These are phyloP conservation scores for Blastocystis sp. DNA, from an alignment of 352 stramenopile genomes.

Conservation along the genomic window DNA sequence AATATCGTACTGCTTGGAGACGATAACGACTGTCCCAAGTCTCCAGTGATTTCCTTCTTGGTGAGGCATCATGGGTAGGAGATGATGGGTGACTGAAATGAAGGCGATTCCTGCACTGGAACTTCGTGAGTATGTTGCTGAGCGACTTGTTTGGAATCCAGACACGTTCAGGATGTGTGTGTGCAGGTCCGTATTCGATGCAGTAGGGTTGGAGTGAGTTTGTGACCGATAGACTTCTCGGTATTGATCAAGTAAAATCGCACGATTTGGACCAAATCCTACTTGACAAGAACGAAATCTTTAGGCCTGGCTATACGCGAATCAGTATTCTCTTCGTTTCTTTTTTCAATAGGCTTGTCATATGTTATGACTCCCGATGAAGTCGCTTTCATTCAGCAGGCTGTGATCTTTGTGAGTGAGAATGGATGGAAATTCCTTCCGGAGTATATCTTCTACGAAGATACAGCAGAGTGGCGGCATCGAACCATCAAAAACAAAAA, in stretches of 20 bases:
- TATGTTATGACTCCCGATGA: slow-evolving; percentile 70
- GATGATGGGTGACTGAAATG: neutral
- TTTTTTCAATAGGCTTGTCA: slow-evolving; percentile 1
- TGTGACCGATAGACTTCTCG: slow-evolving; percentile 74
- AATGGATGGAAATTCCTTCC: slow-evolving; percentile 85
- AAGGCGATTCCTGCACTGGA: slow-evolving; percentile 81
- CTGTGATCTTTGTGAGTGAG: slow-evolving; percentile 82
- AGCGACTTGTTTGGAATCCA: slow-evolving; percentile 95
- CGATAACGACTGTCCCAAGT: neutral
- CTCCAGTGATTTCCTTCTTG: slow-evolving; percentile 58
- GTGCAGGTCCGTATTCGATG: slow-evolving; percentile 83
- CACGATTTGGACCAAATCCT: slow-evolving; percentile 75
- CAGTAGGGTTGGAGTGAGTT: neutral
- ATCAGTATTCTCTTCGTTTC: slow-evolving; percentile 73
- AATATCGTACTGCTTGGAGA: slow-evolving; percentile 80
- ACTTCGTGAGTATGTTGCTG: slow-evolving; percentile 90
- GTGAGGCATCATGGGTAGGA: slow-evolving; percentile 17
- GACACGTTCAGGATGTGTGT: slow-evolving; percentile 81
- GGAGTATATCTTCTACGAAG: slow-evolving; percentile 85
- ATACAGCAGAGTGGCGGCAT: slow-evolving; percentile 85
- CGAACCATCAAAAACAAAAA: slow-evolving; percentile 69
- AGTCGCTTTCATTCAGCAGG: slow-evolving; percentile 83
- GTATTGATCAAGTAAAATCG: slow-evolving; percentile 70
- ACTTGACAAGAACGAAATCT: slow-evolving; percentile 79
- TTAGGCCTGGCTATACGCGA: slow-evolving; percentile 85